These are phyloP conservation scores for Pythium scleroteichum DNA, from an alignment of 352 stramenopile species.

Conservation along the genomic window DNA sequence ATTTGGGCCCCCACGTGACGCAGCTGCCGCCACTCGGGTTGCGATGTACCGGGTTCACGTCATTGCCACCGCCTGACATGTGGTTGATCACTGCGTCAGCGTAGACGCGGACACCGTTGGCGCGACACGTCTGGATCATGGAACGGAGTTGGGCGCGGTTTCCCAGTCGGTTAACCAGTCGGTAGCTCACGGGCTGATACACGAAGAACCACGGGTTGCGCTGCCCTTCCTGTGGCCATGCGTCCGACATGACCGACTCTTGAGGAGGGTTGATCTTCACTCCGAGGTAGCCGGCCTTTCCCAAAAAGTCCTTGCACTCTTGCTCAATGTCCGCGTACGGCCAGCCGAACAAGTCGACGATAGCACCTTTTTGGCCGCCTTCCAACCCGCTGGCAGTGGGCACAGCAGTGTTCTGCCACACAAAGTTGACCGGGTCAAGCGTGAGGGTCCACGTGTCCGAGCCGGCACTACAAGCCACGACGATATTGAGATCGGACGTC, in stretches of 20 bases:
- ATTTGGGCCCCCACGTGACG: conserved; percentile 19
- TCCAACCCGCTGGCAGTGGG: conserved; percentile 36
- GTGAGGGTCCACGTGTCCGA: conserved; percentile 33
- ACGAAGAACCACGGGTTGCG: conserved; percentile 72
- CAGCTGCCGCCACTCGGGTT: conserved; percentile 7
- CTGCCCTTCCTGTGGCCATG: conserved; percentile 36
- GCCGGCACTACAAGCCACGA: conserved; percentile 26
- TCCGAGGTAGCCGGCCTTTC: conserved; percentile 64
- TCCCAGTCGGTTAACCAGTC: conserved; percentile 53
- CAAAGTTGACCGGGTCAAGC: conserved; percentile 64
- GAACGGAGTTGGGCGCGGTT: conserved; percentile 43
- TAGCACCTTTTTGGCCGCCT: conserved; percentile 52
- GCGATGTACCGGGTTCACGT: conserved; percentile 24
- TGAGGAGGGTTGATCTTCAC: conserved; percentile 71
- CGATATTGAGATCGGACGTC: conserved; percentile 35
- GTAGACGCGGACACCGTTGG: conserved; percentile 59
- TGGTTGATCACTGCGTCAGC: conserved; percentile 32
- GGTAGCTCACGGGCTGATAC: conserved; percentile 67
- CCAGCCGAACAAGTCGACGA: conserved; percentile 72
- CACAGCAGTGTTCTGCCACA: conserved; percentile 52
- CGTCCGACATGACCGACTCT: conserved; percentile 50
- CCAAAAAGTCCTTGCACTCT: conserved; percentile 61
- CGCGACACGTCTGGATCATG: conserved; percentile 68
- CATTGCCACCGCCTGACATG: conserved; percentile 35
- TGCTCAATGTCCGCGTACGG: conserved; percentile 57